Base-by-base conservation (phyloP, 305 asterid species). In the Solanum hybrid region DNA sequence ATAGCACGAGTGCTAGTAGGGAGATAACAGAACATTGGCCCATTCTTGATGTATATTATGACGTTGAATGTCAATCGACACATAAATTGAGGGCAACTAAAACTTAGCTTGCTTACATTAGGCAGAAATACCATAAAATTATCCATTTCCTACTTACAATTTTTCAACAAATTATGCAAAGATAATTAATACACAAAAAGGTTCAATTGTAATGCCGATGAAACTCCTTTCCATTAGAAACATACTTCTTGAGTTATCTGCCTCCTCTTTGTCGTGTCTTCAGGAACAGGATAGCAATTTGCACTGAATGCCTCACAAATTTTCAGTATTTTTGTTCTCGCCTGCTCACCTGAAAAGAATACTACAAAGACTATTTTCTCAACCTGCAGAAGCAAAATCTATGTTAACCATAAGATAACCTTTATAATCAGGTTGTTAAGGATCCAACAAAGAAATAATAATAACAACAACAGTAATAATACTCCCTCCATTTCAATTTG, bases 271-370 rank as follows among this genome's bases (percentile, higher is more conserved):
- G 93, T 93, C 86, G 92, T 79, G 79, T 98, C 98, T 91, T 98
- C 99, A 12, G 99, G 99, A 92, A 97, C 98, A 80, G 99, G 99
- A 91, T 95, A 98, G 96, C 99, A 98, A 91, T 94, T 98, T 85
- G 99, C 99, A 65, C 97, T 98, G 92, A 97, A 98, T 88, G 99
- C 99, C 88, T 98, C 99, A 93, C 99, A 98, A 89, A 98, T 98
- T 95, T 95, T 98, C 89, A 96, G 92, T 89, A 98, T 95, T 94
- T 98, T 98, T 87, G 94, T 94, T 91, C 98, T 97, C 36, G 98
- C 99, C 92, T 97, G 99, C 95, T 97, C 99, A 31, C 99, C 98
- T 41, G 99, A 98, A 97, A 96, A 98, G 97, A 97, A 98, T 89
- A 97, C 98, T 89, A 97, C 95, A 95, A 98, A 98, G 89, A 97